Evolutionary conservation across 257 asterid genomes (phyloP).

Genomic region (Solanum neorickii): DNA sequence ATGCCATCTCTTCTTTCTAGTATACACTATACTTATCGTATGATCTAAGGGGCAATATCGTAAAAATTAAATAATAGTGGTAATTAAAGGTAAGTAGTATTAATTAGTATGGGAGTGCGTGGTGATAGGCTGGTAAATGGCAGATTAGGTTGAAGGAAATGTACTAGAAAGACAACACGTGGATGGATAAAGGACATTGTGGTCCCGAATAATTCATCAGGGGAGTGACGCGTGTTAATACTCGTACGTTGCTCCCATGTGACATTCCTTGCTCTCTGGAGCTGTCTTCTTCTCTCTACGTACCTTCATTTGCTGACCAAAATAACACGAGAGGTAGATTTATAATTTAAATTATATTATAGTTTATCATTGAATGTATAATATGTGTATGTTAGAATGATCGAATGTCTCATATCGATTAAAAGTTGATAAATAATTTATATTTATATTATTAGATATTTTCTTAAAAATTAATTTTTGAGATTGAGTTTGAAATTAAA

Average conservation of each 20-base stretch:
- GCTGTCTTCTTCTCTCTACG: not conserved
- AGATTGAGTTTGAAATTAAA: not conserved
- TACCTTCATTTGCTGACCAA: not conserved
- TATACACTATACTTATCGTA: not conserved
- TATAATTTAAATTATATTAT: not conserved
- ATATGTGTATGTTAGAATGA: too few species aligned
- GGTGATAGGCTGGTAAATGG: not conserved
- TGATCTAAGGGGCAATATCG: not conserved
- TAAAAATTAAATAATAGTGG: not conserved
- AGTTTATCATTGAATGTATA: not conserved
- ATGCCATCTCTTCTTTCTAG: not conserved
- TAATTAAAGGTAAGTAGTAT: not conserved
- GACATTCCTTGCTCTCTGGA: not conserved
- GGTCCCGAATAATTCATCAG: not conserved
- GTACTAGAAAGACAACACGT: not conserved
- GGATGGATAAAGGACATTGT: not conserved
- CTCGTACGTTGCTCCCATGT: not conserved
- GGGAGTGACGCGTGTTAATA: not conserved
- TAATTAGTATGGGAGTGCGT: not conserved
- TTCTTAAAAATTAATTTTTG: too few species aligned
- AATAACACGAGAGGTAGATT: too few species aligned
- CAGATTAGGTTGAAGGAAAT: not conserved
- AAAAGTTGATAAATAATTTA: rapidly evolving
- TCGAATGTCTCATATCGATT: too few species aligned
- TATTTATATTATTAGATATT: too few species aligned